Conservation (phyloP, 129 eudicot genomes). For the Artemisia tridentata region DNA sequence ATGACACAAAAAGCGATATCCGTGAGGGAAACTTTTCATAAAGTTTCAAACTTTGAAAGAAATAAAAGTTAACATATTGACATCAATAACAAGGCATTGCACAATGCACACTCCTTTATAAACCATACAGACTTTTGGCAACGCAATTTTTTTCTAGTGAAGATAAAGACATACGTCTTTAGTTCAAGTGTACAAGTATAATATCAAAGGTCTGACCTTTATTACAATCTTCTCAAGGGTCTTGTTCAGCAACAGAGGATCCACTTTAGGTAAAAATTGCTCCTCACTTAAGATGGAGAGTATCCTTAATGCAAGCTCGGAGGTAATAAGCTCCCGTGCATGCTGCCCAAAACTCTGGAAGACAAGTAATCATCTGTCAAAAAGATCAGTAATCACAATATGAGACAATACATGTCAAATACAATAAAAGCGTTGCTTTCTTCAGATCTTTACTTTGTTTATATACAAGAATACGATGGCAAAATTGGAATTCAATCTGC, state of each 20-base stretch:
- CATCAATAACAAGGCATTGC: neutral
- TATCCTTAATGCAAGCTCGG: constrained; percentile 90
- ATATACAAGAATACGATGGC: neutral
- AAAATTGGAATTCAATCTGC: constrained; percentile 13
- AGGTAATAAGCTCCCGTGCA: constrained; percentile 93
- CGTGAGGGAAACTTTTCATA: neutral
- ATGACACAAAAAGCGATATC: neutral
- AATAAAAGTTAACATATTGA: neutral
- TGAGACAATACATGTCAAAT: constrained; percentile 58
- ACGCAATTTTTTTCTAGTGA: neutral
- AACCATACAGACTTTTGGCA: constrained; percentile 1
- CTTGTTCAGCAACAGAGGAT: constrained; percentile 47
- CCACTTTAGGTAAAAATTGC: constrained; percentile 83
- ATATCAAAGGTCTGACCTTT: constrained; percentile 55
- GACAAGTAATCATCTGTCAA: constrained; percentile 99
- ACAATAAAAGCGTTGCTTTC: constrained; percentile 18
- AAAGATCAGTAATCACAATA: constrained; percentile 89
- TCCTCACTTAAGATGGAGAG: constrained; percentile 93
- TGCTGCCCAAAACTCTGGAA: constrained; percentile 99
- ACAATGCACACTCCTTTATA: constrained; percentile 11
- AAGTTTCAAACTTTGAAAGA: neutral
- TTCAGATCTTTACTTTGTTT: constrained; percentile 22
- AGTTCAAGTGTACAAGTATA: neutral
- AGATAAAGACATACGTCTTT: neutral
- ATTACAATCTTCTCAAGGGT: constrained; percentile 82